phyloP scores from a whole-genome alignment of 2,329 filamentous ascomycete species.

The Alternaria alternata region DNA sequence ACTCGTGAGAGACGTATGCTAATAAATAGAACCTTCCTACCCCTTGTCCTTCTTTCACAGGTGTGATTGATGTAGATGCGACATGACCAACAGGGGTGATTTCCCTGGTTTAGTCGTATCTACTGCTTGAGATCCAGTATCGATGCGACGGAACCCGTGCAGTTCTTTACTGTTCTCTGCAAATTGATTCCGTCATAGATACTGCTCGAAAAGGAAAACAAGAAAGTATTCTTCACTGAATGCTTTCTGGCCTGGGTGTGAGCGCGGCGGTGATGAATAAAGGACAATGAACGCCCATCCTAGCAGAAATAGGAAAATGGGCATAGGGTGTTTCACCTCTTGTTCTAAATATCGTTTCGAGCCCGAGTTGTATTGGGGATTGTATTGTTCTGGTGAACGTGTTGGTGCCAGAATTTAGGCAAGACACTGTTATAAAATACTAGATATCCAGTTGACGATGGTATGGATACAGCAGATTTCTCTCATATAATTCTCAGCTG shows the following conservation, averaged over 20 bases:
- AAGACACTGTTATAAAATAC: background rate
- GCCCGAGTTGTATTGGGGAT: background rate
- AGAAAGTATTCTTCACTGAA: too few relatives aligned
- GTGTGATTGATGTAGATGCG: background rate
- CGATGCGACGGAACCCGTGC: too few relatives aligned
- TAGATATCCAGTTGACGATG: background rate
- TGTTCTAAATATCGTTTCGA: background rate
- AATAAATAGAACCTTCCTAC: background rate
- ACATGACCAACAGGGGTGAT: background rate
- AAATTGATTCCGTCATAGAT: background rate
- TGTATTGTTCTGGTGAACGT: background rate
- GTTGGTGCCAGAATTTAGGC: background rate
- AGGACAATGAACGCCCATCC: background rate
- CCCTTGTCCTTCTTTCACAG: background rate
- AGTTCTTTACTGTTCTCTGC: too few relatives aligned
- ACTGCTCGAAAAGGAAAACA: too few relatives aligned
- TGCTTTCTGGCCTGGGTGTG: background rate
- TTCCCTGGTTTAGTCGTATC: too few relatives aligned
- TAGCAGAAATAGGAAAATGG: background rate
- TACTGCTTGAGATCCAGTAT: too few relatives aligned
- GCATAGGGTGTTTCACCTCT: too few relatives aligned
- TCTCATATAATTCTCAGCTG: rapidly evolving
- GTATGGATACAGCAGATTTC: rapidly evolving
- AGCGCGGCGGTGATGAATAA: background rate
- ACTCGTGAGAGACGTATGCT: background rate